Percentiles rank a stretch among this genome's conserved stretches.
Conservation (phyloP, 495 filamentous ascomycete species). For the Tuber borchii region DNA sequence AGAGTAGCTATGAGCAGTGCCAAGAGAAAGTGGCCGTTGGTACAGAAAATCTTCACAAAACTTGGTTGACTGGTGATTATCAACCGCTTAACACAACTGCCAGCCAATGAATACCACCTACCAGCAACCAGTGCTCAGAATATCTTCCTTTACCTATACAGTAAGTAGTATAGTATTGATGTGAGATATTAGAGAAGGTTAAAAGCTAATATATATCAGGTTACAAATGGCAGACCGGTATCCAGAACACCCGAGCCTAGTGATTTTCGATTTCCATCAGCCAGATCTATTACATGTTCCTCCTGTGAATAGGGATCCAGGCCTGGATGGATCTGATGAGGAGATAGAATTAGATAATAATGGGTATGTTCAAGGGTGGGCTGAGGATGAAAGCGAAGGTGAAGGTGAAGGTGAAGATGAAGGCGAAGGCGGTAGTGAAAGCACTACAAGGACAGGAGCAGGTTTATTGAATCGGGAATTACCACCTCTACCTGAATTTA, state of each 20-base stretch:
- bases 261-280: not conserved
- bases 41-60: too few relatives aligned
- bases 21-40: too few relatives aligned
- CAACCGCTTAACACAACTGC: too few relatives aligned
- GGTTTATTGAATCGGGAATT: not conserved
- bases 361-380: not conserved
- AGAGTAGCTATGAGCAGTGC: too few relatives aligned
- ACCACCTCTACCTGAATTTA: not conserved
- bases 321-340: not conserved
- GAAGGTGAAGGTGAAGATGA: not conserved
- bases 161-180: too few relatives aligned
- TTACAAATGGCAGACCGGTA: not conserved
- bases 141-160: not conserved
- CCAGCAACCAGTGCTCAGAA: not conserved
- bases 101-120: not conserved
- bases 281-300: too few relatives aligned
- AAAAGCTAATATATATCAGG: not conserved
- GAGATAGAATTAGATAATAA: not conserved
- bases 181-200: not conserved
- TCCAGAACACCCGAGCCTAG: not conserved
- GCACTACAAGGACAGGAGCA: not conserved
- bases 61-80: too few relatives aligned
- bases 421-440: too few relatives aligned
- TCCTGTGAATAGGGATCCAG: too few relatives aligned
- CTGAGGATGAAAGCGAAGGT: not conserved